Evolutionary conservation across 768 basidiomycete genomes (phyloP), one percentile per base, ranked within the genome.

Genomic region (Rossbeevera mucosa): DNA sequence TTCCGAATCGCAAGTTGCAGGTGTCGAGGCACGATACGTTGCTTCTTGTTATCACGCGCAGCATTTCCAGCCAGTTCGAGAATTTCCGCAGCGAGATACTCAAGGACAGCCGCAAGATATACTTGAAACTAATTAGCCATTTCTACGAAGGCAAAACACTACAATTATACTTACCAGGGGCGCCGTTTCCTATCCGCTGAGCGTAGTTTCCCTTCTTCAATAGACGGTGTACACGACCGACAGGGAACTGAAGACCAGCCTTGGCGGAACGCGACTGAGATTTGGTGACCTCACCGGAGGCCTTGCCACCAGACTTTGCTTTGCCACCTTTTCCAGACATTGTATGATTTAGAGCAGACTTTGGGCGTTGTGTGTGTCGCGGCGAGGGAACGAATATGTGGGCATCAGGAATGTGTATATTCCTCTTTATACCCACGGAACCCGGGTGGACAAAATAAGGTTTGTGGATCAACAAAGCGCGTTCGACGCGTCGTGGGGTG

Each of bases 261-360:
- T 74, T 74, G 53, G 73, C 66, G 5, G 73, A 74, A 51, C 72
- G 72, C 2, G 72, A 74, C 33, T 58, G 56, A 1, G 73, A 68
- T 43, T 73, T 73, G 47, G 41, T 14, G 8, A 56, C 4, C 3
- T 71, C 72, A 57, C 72, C 74, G 9, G 71, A 57, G n/a, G 82
- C 75, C 61, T 80, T 82, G 62, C 88, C 83, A 62, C 85, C 86
- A 50, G 84, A 80, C 59, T 81, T 76, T 44, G 85, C 82, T 72
- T 88, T 88, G 28, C 73, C 73, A 29, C 71, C 64, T 61, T 71
- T 78, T 51, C 72, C 69, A 65, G 74, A 72, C 71, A 69, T 68
- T 50, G 48, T 61, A 33, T 61, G 40, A 40, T 57, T 57, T 11
- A 56, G 40, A 50, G 24, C 13, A 26, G 20, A 36, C 18, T 33